These are phyloP conservation scores for Cyanidioschyzon merolae DNA, from an alignment of 23 red algal species.

Conservation along the genomic window DNA sequence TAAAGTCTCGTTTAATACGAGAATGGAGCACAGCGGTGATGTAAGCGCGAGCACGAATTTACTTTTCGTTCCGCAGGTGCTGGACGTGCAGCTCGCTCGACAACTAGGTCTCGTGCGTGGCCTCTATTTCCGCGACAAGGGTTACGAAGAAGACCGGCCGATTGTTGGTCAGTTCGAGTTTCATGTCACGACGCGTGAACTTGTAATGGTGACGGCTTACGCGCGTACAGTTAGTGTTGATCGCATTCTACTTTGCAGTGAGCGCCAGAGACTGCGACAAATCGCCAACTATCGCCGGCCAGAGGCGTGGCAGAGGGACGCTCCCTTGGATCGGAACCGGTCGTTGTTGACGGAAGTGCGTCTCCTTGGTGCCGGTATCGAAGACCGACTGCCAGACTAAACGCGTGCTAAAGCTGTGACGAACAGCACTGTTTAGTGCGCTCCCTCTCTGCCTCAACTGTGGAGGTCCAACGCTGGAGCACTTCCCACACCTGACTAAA, in stretches of 20 bases:
- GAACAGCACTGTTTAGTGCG: background rate
- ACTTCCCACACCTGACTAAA: background rate
- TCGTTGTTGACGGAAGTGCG: background rate
- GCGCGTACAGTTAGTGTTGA: slow-evolving; percentile 43
- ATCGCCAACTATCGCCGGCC: slow-evolving; percentile 46
- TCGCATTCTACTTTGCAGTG: slow-evolving; percentile 38
- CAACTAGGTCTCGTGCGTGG: slow-evolving; percentile 21
- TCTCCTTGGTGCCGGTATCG: background rate
- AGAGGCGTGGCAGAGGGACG: background rate
- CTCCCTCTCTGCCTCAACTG: background rate
- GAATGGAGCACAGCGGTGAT: slow-evolving; percentile 36
- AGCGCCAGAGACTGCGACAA: slow-evolving; percentile 19
- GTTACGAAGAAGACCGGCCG: slow-evolving; percentile 55
- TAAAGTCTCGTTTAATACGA: slow-evolving; percentile 41
- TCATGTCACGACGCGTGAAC: slow-evolving; percentile 19
- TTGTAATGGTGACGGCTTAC: slow-evolving; percentile 53
- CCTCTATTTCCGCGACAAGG: slow-evolving; percentile 43
- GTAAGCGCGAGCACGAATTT: slow-evolving; percentile 47
- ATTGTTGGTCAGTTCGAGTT: slow-evolving; percentile 39
- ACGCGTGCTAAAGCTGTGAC: background rate
- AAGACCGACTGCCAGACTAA: background rate
- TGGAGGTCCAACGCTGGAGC: background rate
- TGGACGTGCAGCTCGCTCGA: background rate
- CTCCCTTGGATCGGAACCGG: background rate
- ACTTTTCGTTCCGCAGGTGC: slow-evolving; percentile 38